These are phyloP conservation scores for Scenedesmus sp. DNA, from an alignment of 163 green algal species.

Conservation along the genomic window DNA sequence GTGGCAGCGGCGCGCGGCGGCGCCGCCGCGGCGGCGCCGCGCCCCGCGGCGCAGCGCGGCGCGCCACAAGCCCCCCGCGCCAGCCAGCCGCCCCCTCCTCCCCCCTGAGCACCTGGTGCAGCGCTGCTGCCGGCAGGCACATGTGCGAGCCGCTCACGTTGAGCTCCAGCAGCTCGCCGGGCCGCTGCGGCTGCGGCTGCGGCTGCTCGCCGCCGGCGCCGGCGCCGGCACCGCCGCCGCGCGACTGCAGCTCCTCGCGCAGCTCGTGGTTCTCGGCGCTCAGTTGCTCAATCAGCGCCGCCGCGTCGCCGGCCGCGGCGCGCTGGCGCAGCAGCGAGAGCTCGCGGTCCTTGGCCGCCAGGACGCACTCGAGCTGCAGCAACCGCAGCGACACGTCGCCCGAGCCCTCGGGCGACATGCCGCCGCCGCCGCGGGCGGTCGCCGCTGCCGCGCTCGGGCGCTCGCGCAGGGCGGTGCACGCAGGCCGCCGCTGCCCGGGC, in stretches of 20 bases:
- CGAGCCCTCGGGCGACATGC: neutral
- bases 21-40: neutral
- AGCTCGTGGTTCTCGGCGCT: neutral
- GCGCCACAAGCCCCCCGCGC: neutral
- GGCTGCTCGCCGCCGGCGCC: neutral
- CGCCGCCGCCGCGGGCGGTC: no score
- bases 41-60: no score
- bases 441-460: no score
- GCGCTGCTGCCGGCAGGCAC: neutral
- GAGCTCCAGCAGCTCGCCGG: constrained; percentile 12
- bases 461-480: no score
- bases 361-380: constrained; percentile 48
- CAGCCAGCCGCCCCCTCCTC: neutral
- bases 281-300: neutral
- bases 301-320: neutral
- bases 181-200: neutral
- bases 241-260: neutral
- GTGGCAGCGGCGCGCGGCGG: no score
- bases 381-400: constrained; percentile 32
- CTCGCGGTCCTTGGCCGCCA: constrained; percentile 50
- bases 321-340: constrained; percentile 24
- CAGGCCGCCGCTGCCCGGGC: no score
- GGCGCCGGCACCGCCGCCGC: neutral
- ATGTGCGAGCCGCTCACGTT: neutral
- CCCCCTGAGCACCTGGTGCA: neutral